phyloP scores from a whole-genome alignment of 495 filamentous ascomycete species.

The Glarea lozoyensis region DNA sequence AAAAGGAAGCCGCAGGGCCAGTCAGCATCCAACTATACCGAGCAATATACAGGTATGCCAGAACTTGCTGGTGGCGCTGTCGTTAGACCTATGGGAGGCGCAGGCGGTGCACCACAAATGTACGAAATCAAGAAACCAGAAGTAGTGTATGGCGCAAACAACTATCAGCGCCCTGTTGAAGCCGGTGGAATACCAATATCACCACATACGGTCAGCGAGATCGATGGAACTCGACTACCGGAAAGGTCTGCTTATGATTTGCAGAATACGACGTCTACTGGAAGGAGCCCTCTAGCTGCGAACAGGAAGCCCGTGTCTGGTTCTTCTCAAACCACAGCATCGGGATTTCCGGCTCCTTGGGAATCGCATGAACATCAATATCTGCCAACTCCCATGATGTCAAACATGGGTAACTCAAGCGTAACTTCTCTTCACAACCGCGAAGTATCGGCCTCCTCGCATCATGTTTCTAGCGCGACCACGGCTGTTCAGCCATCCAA shows the following conservation, averaged over 20 bases:
- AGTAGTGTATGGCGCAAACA: not conserved
- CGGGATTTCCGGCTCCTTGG: not conserved
- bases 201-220: not conserved
- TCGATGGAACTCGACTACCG: not conserved
- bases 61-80: not conserved
- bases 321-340: not conserved
- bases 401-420: not conserved
- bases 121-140: not conserved
- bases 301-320: not conserved
- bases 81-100: not conserved
- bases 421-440: not conserved
- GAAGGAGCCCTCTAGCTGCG: not conserved
- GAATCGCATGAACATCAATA: not conserved
- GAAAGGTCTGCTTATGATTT: not conserved
- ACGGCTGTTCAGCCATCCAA: not conserved
- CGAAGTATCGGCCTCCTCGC: not conserved
- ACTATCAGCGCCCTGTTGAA: not conserved
- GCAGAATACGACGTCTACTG: not conserved
- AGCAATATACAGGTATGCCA: not conserved
- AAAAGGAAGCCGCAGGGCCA: not conserved
- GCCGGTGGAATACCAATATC: not conserved
- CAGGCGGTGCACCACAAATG: not conserved
- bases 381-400: not conserved
- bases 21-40: too few species aligned
- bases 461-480: not conserved